Evolutionary conservation across 164 flowering plant genomes (phyloP).

Genomic region (grape (Vitis vinifera)): ASM3070453v1 NC_081811.1:25506501-25507000

Average conservation of each 20-base stretch:
- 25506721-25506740: background rate
- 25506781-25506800: background rate
- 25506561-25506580: conserved; percentile 21
- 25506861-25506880: conserved; percentile 31
- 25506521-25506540: conserved; percentile 14
- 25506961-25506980: background rate
- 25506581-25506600: conserved; percentile 11
- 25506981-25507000: conserved; percentile 12
- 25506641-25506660: conserved; percentile 9
- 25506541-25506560: conserved; percentile 23
- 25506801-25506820: conserved; percentile 3
- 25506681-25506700: background rate
- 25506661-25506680: background rate
- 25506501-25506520: background rate
- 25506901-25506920: conserved; percentile 4
- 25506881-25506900: conserved; percentile 16
- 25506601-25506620: background rate
- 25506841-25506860: conserved; percentile 11
- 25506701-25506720: background rate
- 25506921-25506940: conserved; percentile 10
- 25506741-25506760: background rate
- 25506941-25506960: conserved; percentile 23
- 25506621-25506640: background rate
- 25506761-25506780: background rate
- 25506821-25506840: conserved; percentile 2